Percentiles rank a stretch among this genome's conserved stretches.
Conservation (phyloP, 805 yeast species). For the Vanderwaltozyma verrucispora region DNA sequence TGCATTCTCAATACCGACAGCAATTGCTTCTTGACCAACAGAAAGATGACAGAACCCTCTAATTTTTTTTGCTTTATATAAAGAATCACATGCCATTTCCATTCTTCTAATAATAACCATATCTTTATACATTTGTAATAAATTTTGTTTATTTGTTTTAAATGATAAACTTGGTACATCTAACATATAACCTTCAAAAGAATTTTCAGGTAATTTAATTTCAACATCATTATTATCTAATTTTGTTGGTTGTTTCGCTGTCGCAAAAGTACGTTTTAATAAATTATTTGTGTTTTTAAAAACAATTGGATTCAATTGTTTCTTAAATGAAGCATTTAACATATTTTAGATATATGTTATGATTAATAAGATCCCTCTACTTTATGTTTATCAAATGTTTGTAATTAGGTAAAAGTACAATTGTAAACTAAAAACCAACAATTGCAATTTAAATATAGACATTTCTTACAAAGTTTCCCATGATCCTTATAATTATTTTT, state of each 20-base stretch:
- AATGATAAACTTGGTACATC: conserved; percentile 61
- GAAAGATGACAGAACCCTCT: conserved; percentile 99
- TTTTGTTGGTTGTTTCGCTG: conserved; percentile 5
- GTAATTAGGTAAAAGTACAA: too few relatives aligned
- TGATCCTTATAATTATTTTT: too few relatives aligned
- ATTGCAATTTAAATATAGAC: too few relatives aligned
- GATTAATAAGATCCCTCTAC: too few relatives aligned
- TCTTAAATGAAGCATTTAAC: conserved; percentile 3
- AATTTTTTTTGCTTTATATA: conserved; percentile 96
- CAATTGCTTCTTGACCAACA: conserved; percentile 97
- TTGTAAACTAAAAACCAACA: too few relatives aligned
- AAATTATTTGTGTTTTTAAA: not conserved
- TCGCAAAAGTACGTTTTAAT: conserved; percentile 9
- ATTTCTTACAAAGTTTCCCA: too few relatives aligned
- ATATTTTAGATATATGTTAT: too few relatives aligned
- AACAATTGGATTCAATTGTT: not conserved
- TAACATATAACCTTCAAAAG: conserved; percentile 79
- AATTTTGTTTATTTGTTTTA: conserved; percentile 68
- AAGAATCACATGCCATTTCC: conserved; percentile 98
- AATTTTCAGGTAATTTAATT: conserved; percentile 62
- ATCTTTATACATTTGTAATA: conserved; percentile 91
- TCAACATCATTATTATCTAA: conserved; percentile 27
- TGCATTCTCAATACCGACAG: conserved; percentile 97
- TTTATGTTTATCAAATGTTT: too few relatives aligned
- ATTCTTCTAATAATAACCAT: conserved; percentile 90